A percentile compares a stretch with the other conserved stretches of the same genome.
Conservation (phyloP, 2,329 filamentous ascomycete genomes). For the Aspergillus tamarii region DNA sequence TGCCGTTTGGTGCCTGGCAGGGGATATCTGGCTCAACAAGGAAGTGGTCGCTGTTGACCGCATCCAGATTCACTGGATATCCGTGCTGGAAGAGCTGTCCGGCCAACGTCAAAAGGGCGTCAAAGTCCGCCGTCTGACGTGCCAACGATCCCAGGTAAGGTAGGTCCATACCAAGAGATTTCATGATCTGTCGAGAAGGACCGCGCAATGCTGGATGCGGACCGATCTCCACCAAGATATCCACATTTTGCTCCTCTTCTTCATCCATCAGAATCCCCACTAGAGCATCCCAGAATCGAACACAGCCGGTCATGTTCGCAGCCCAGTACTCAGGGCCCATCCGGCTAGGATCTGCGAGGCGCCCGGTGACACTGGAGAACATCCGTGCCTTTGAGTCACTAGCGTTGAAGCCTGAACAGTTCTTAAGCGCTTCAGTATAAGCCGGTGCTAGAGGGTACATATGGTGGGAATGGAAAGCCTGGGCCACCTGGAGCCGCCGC, state of each 20-base stretch:
- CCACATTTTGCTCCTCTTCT: not conserved
- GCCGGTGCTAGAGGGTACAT: too few species aligned
- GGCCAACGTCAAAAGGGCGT: slow-evolving; percentile 1
- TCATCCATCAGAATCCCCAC: too few species aligned
- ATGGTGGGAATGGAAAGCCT: too few species aligned
- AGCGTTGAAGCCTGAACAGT: not conserved
- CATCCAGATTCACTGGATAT: not conserved
- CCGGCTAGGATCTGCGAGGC: not conserved
- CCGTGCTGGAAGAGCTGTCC: slow-evolving; percentile 4
- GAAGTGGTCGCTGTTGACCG: slow-evolving; percentile 3
- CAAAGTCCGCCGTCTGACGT: not conserved
- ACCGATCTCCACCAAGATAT: slow-evolving; percentile 13
- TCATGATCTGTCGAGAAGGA: slow-evolving; percentile 15
- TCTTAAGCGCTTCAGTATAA: too few species aligned
- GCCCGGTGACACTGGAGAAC: slow-evolving; percentile 16
- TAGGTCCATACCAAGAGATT: not conserved
- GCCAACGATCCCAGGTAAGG: slow-evolving; percentile 9
- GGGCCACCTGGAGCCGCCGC: too few species aligned
- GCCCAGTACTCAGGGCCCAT: slow-evolving; percentile 14
- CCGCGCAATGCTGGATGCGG: slow-evolving; percentile 28
- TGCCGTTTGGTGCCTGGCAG: too few species aligned
- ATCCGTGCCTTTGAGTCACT: slow-evolving; percentile 1
- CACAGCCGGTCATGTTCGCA: slow-evolving; percentile 9
- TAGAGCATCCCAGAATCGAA: too few species aligned
- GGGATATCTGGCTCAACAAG: not conserved